Evolutionary conservation across 192 early-diverging fungal species (phyloP).

Genomic region (Geranomyces michiganensis): DNA sequence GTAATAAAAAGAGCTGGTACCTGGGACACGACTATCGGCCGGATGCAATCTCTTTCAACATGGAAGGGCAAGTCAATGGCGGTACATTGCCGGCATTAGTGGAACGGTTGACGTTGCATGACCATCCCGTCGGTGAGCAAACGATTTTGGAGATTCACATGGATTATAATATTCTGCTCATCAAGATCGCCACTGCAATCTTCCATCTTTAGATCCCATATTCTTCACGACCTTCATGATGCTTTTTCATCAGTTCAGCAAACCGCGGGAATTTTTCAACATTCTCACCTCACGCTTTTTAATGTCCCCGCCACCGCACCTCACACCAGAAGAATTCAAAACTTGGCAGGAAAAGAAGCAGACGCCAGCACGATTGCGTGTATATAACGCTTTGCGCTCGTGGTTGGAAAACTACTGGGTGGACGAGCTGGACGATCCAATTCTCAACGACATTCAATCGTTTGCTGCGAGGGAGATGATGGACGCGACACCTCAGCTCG

Average conservation of each 20-base stretch:
- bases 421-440: constrained; percentile 73
- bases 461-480: constrained; percentile 75
- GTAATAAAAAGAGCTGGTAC: constrained; percentile 68
- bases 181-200: too few relatives aligned
- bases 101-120: constrained; percentile 89
- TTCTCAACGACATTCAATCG: constrained; percentile 72
- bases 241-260: constrained; percentile 86
- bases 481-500: constrained; percentile 69
- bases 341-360: constrained; percentile 87
- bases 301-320: constrained; percentile 69
- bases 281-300: constrained; percentile 72
- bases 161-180: too few relatives aligned
- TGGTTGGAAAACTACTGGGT: constrained; percentile 92
- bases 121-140: constrained; percentile 56
- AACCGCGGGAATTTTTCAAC: constrained; percentile 72
- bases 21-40: constrained; percentile 75
- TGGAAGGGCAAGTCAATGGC: constrained; percentile 87
- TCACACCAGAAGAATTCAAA: constrained; percentile 64
- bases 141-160: too few relatives aligned
- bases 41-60: constrained; percentile 79
- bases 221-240: constrained; percentile 86
- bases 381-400: constrained; percentile 86
- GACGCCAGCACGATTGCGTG: constrained; percentile 80
- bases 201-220: constrained; percentile 62
- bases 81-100: constrained; percentile 84